These are phyloP conservation scores for Ascochyta lentis DNA, from an alignment of 2,329 filamentous ascomycete species.

Conservation along the genomic window DNA sequence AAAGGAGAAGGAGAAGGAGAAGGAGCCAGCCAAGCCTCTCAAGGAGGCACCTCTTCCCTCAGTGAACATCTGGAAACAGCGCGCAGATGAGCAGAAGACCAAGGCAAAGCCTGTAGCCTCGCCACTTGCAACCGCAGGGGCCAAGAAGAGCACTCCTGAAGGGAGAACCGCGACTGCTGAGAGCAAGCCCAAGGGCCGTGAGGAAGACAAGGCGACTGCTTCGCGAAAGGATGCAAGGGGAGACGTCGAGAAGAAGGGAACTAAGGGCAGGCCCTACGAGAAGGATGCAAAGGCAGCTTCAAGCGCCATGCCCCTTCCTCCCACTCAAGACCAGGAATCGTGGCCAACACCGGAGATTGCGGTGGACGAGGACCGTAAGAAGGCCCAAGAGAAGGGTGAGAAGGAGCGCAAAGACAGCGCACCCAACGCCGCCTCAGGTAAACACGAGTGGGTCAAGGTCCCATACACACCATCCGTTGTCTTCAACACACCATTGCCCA, in stretches of 20 bases:
- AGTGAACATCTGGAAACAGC: constrained; percentile 88
- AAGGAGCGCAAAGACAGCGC: constrained; percentile 67
- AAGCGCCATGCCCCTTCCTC: constrained; percentile 59
- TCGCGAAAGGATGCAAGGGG: constrained; percentile 37
- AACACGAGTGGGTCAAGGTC: constrained; percentile 85
- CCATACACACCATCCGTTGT: constrained; percentile 83
- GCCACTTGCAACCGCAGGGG: constrained; percentile 29
- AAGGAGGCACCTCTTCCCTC: constrained; percentile 81
- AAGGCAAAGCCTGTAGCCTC: constrained; percentile 59
- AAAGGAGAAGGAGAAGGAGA: constrained; percentile 52
- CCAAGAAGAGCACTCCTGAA: constrained; percentile 36
- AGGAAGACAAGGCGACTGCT: constrained; percentile 37
- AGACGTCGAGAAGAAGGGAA: constrained; percentile 39
- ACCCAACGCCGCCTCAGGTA: constrained; percentile 57
- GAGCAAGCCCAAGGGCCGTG: constrained; percentile 28
- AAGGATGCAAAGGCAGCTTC: constrained; percentile 35
- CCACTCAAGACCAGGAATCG: constrained; percentile 75
- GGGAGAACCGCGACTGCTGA: constrained; percentile 30
- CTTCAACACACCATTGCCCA: constrained; percentile 83
- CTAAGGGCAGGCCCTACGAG: constrained; percentile 37
- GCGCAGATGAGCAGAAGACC: constrained; percentile 69
- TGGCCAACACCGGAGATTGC: constrained; percentile 92
- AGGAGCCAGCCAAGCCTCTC: constrained; percentile 63
- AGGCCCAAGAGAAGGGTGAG: constrained; percentile 69
- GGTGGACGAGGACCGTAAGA: constrained; percentile 78